Base-by-base conservation (phyloP, 257 asterid species). In the Ehretia macrophylla region DNA sequence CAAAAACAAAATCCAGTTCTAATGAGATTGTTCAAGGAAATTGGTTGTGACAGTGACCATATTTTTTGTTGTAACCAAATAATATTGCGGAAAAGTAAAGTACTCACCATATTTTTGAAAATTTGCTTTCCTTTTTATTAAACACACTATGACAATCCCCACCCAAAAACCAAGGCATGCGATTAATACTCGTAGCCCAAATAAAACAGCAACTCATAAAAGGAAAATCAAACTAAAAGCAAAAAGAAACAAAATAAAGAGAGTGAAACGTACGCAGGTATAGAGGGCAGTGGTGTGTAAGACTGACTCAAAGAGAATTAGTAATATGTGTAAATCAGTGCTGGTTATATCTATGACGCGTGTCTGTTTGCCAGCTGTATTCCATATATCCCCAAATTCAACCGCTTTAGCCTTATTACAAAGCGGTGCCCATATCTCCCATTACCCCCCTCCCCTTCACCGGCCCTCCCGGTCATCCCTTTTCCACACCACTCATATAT, bases 301-400 rank as follows among this genome's bases (percentile, higher is more conserved):
- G 32, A 16, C 20, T n/a, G 27, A 42, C 47, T 42, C 47, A 42
- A 42, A 42, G 47, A 42, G 11, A 10, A 42, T 4, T 8, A 53
- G 44, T 55, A 52, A 58, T 59, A 72, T 77, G 71, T 77, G 79
- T 64, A 72, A 77, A 77, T 73, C 73, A 70, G 81, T 73, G 78
- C 72, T 71, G 68, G 66, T 54, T 17, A 58, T 17, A 58, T 42
- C 58, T 22, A 68, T 59, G 95, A 84, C 90, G 93, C 95, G 97
- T 85, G 97, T 90, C 75, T 76, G 70, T 72, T 81, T 4, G 74
- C 84, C 94, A 87, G 97, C 95, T 90, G 97, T 90, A 73, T 66
- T 56, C 87, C 95, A 86, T 58, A 55, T 40, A 66, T 68, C 55
- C 59, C 65, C 52, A 57, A 63, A 10, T 60, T 76, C 84, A 74